Evolutionary conservation across 1,139 yeast species (phyloP).

Genomic region (Candida tropicalis): DNA sequence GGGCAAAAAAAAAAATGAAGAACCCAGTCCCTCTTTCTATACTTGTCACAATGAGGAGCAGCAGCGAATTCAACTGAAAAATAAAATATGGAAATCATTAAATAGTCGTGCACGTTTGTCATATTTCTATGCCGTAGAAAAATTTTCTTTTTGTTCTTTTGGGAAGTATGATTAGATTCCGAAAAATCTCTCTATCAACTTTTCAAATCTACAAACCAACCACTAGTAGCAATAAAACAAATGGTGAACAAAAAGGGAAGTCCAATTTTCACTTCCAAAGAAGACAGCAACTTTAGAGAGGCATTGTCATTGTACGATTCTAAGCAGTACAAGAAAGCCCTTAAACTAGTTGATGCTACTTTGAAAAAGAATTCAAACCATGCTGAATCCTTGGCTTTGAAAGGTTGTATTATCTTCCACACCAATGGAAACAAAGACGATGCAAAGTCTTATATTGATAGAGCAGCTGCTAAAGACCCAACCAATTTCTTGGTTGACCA

Average conservation of each 20-base stretch:
- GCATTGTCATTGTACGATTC: slow-evolving; percentile 82
- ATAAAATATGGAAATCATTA: too few relatives aligned
- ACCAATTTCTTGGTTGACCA: slow-evolving; percentile 77
- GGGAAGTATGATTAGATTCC: slow-evolving; percentile 3
- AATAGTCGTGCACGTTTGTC: neutral
- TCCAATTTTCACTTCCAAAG: slow-evolving; percentile 52
- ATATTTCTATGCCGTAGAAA: neutral
- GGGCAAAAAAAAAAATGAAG: too few relatives aligned
- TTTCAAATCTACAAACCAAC: neutral
- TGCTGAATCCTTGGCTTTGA: slow-evolving; percentile 82
- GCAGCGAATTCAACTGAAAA: too few relatives aligned
- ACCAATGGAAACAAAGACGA: slow-evolving; percentile 58
- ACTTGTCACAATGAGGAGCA: too few relatives aligned
- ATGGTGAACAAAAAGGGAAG: slow-evolving; percentile 30
- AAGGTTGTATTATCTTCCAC: slow-evolving; percentile 68
- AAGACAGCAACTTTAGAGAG: slow-evolving; percentile 71
- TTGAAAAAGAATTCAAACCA: slow-evolving; percentile 76
- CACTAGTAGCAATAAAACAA: neutral
- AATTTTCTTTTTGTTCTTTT: neutral
- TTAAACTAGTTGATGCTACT: slow-evolving; percentile 74
- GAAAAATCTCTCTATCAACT: neutral
- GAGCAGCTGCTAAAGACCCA: slow-evolving; percentile 61
- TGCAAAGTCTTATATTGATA: slow-evolving; percentile 61
- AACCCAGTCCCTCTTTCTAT: too few relatives aligned
- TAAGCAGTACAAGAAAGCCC: slow-evolving; percentile 84